Percentiles rank a stretch among this genome's conserved stretches.
Evolutionary conservation across 768 basidiomycete genomes (phyloP).

Genomic region (Asterophora lycoperdoides): DNA sequence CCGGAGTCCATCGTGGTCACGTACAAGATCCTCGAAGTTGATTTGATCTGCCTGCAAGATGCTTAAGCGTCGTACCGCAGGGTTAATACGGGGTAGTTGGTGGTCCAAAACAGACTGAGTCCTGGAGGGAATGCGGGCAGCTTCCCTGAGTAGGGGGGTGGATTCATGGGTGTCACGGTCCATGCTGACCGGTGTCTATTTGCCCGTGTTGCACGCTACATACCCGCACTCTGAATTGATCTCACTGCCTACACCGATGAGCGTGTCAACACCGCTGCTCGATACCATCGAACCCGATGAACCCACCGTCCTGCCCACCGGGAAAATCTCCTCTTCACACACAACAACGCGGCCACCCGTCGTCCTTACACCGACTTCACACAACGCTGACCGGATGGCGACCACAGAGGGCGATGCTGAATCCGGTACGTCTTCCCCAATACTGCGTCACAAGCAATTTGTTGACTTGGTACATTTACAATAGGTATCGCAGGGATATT

Average conservation of each 20-base stretch:
- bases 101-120: no score
- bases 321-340: slow-evolving; percentile 31
- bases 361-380: slow-evolving; percentile 54
- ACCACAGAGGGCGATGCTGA: slow-evolving; percentile 66
- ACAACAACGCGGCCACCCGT: slow-evolving; percentile 37
- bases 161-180: slow-evolving; percentile 15
- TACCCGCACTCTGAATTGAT: background rate
- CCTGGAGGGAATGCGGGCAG: background rate
- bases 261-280: slow-evolving; percentile 59
- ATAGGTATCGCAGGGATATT: slow-evolving; percentile 72
- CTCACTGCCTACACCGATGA: slow-evolving; percentile 29
- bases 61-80: slow-evolving; percentile 17
- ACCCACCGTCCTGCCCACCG: slow-evolving; percentile 31
- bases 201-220: slow-evolving; percentile 6
- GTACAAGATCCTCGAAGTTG: slow-evolving; percentile 17
- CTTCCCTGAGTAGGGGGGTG: slow-evolving; percentile 18
- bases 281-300: slow-evolving; percentile 90
- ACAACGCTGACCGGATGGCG: slow-evolving; percentile 40
- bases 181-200: slow-evolving; percentile 10
- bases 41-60: slow-evolving; percentile 19
- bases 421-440: slow-evolving; percentile 47
- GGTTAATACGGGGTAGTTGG: slow-evolving; percentile 14
- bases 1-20: slow-evolving; percentile 11
- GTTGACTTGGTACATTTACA: slow-evolving; percentile 1
- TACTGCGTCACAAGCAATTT: background rate